Conservation (phyloP, 331 rosid species). For the Pyrus hybrid region DNA sequence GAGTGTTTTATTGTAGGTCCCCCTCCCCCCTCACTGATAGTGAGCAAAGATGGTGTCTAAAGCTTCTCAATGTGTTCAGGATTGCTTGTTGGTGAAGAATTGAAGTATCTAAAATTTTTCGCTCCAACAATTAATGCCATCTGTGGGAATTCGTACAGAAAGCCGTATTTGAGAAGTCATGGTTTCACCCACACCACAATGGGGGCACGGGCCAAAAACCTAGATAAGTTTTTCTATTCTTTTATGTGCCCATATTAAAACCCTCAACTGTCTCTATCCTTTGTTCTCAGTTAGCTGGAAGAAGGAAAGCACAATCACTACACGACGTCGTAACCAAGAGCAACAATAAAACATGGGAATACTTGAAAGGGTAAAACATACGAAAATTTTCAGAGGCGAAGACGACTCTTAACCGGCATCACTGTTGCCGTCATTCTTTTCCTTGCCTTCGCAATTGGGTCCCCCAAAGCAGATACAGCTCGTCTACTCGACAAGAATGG, state of each 20-base stretch:
- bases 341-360: background rate
- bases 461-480: conserved; percentile 68
- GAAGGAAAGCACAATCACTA: background rate
- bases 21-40: too few species aligned
- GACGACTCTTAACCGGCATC: conserved; percentile 42
- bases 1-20: too few species aligned
- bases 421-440: conserved; percentile 1
- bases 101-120: too few species aligned
- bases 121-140: too few species aligned
- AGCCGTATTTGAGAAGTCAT: too few species aligned
- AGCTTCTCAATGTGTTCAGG: too few species aligned
- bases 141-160: too few species aligned
- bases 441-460: conserved; percentile 32
- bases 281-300: background rate
- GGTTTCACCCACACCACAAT: too few species aligned
- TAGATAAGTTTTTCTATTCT: background rate
- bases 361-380: conserved; percentile 15
- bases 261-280: background rate
- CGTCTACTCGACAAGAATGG: conserved; percentile 77
- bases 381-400: conserved; percentile 26
- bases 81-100: too few species aligned
- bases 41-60: too few species aligned
- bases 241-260: conserved; percentile 44
- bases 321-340: background rate
- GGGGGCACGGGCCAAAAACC: background rate